A percentile compares a stretch with the other conserved stretches of the same genome.
These are phyloP conservation scores for Metschnikowia colocasiae DNA, from an alignment of 805 yeast genomes.

Conservation along the genomic window DNA sequence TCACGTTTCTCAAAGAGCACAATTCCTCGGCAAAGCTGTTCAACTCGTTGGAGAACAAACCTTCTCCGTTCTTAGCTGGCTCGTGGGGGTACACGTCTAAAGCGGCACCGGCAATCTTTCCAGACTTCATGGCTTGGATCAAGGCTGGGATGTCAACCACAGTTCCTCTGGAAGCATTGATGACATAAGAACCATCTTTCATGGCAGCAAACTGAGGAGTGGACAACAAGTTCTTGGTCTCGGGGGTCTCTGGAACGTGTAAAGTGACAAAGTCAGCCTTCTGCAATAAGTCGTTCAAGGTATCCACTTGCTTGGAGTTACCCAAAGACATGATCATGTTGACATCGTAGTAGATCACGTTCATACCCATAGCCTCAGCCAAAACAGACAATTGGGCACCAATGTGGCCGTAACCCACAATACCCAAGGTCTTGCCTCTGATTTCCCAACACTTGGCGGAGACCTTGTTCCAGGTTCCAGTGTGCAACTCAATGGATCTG, in stretches of 20 bases:
- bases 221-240: slow-evolving; percentile 85
- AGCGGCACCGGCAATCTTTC: slow-evolving; percentile 96
- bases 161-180: slow-evolving; percentile 97
- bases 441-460: slow-evolving; percentile 96
- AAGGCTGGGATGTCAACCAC: slow-evolving; percentile 95
- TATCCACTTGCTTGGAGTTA: slow-evolving; percentile 87
- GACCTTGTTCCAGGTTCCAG: slow-evolving; percentile 98
- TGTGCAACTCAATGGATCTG: slow-evolving; percentile 91
- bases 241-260: slow-evolving; percentile 93
- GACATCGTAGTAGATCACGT: slow-evolving; percentile 89
- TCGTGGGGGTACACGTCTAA: slow-evolving; percentile 95
- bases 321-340: slow-evolving; percentile 94
- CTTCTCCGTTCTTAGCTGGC: slow-evolving; percentile 95
- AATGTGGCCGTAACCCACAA: slow-evolving; percentile 96
- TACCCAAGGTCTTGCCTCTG: slow-evolving; percentile 96
- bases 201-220: slow-evolving; percentile 90
- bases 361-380: slow-evolving; percentile 98
- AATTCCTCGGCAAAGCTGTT: slow-evolving; percentile 84
- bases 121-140: slow-evolving; percentile 84
- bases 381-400: slow-evolving; percentile 95
- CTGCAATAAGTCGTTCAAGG: slow-evolving; percentile 76
- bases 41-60: slow-evolving; percentile 64
- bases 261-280: slow-evolving; percentile 85
- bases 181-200: slow-evolving; percentile 92
- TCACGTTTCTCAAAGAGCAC: slow-evolving; percentile 76